Conservation (phyloP, 2,329 filamentous ascomycete species). For the Paecilomyces formosus region DNA sequence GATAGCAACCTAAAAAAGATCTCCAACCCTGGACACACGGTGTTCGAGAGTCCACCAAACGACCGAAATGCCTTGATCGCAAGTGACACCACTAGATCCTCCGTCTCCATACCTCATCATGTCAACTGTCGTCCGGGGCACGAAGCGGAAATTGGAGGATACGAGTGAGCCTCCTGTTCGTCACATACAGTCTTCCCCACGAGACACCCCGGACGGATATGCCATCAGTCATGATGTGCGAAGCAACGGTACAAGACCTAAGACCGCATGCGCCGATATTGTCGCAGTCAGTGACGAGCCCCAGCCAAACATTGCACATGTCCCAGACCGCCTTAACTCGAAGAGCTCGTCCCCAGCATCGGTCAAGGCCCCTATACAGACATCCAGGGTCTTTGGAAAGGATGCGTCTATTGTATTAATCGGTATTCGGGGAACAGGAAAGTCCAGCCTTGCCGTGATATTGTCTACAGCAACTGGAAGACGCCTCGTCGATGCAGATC, state of each 20-base stretch:
- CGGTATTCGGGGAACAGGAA: conserved; percentile 66
- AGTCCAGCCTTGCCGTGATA: conserved; percentile 69
- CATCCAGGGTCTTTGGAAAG: conserved; percentile 39
- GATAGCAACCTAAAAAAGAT: background rate
- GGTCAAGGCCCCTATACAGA: conserved; percentile 19
- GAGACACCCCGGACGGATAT: conserved; percentile 7
- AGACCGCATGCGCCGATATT: background rate
- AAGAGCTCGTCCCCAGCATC: conserved; percentile 19
- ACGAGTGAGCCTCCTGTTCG: conserved; percentile 14
- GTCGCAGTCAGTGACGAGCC: conserved; percentile 9
- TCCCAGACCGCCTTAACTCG: conserved; percentile 19
- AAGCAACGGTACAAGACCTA: background rate
- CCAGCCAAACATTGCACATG: conserved; percentile 8
- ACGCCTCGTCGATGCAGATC: conserved; percentile 62
- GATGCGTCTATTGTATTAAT: conserved; percentile 66
- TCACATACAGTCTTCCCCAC: background rate
- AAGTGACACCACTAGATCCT: background rate
- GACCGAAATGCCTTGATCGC: background rate
- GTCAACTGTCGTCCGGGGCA: conserved; percentile 24
- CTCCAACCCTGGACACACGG: background rate
- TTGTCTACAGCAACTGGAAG: conserved; percentile 63
- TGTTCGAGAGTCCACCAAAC: background rate
- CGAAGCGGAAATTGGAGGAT: conserved; percentile 24
- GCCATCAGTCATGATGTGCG: background rate
- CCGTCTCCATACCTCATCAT: conserved; percentile 9